These are phyloP conservation scores for Glycyrrhiza uralensis DNA, from an alignment of 306 rosid species.

Conservation along the genomic window DNA sequence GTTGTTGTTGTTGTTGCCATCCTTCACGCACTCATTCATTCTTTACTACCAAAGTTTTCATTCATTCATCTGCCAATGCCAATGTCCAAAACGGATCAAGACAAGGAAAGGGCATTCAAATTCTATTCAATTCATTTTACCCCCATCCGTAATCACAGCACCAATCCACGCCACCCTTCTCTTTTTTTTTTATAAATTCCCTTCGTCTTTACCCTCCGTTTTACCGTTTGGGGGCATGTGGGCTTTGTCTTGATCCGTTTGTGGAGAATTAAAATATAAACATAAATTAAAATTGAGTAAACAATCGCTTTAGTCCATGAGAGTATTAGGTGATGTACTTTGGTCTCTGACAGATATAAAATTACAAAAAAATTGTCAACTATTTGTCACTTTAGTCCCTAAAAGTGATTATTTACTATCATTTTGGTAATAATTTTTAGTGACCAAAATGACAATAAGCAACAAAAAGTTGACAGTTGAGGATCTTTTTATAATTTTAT, in stretches of 20 bases:
- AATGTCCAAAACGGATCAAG: conserved; percentile 9
- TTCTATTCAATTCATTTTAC: neutral
- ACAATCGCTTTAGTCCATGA: too few species aligned
- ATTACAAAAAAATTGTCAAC: too few species aligned
- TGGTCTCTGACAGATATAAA: too few species aligned
- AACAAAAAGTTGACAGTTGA: too few species aligned
- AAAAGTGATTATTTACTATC: too few species aligned
- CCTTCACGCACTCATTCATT: neutral
- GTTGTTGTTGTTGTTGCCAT: too few species aligned
- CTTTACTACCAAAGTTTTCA: neutral
- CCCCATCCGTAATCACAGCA: conserved; percentile 3
- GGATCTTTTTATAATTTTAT: too few species aligned
- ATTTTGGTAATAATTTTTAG: too few species aligned
- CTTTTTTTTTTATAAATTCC: neutral
- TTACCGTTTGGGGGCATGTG: neutral
- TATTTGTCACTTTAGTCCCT: too few species aligned
- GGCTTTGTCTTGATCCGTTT: neutral
- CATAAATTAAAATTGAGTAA: too few species aligned
- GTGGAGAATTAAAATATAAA: neutral
- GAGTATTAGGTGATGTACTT: too few species aligned
- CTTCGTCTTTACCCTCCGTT: neutral
- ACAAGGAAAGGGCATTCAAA: neutral
- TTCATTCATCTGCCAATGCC: neutral
- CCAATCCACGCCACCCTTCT: neutral
- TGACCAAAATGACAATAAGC: too few species aligned